phyloP scores from a whole-genome alignment of 257 asterid genomes.

The Primulina huaijiensis region DNA sequence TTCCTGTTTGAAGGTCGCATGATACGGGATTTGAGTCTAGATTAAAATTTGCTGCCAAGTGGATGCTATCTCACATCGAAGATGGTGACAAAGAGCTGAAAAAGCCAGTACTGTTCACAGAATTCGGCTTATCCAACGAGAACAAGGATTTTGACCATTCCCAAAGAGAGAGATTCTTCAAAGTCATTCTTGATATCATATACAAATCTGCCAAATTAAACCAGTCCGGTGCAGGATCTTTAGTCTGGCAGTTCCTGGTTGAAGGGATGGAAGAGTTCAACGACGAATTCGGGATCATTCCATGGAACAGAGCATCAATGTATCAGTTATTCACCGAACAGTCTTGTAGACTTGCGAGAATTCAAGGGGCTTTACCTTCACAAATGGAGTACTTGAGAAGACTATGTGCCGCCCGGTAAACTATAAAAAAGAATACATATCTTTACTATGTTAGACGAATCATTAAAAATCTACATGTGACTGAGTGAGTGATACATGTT shows the following conservation, averaged over 20 bases:
- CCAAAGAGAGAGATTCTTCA: slow-evolving; percentile 62
- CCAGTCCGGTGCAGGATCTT: slow-evolving; percentile 77
- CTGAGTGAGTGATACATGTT: not conserved
- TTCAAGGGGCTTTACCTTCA: slow-evolving; percentile 85
- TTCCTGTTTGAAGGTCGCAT: slow-evolving; percentile 59
- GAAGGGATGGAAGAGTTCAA: slow-evolving; percentile 87
- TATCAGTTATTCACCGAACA: slow-evolving; percentile 71
- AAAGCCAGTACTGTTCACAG: slow-evolving; percentile 83
- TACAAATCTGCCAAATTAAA: slow-evolving; percentile 67
- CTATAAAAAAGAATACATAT: slow-evolving; percentile 12
- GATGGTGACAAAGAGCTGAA: slow-evolving; percentile 91
- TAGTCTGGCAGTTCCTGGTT: slow-evolving; percentile 88
- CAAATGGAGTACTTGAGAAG: slow-evolving; percentile 59
- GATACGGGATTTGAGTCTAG: slow-evolving; percentile 66
- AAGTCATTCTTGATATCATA: slow-evolving; percentile 65
- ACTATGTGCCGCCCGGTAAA: slow-evolving; percentile 49
- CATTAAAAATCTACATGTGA: slow-evolving; percentile 1
- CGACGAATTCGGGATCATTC: slow-evolving; percentile 89
- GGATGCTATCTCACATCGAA: slow-evolving; percentile 98
- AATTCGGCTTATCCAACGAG: slow-evolving; percentile 76
- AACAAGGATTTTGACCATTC: slow-evolving; percentile 64
- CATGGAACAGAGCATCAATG: slow-evolving; percentile 69
- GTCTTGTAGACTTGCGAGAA: slow-evolving; percentile 74
- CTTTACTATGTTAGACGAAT: slow-evolving; percentile 11
- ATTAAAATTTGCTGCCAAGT: slow-evolving; percentile 63